Evolutionary conservation across 306 rosid species (phyloP).

Genomic region (Vicia sativa): DNA sequence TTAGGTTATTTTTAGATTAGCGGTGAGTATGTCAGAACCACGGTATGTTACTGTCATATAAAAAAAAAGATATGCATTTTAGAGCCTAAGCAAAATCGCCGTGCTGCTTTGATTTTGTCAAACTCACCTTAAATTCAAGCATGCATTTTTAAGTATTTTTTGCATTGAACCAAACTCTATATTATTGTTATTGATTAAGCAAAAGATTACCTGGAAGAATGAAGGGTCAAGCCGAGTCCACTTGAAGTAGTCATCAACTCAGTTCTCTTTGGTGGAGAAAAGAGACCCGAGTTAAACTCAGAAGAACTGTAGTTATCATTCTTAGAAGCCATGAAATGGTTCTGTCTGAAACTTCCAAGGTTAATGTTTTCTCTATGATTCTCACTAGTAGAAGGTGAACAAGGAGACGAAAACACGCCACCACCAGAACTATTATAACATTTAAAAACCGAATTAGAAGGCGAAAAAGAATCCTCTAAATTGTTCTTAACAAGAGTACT

Average conservation of each 20-base stretch:
- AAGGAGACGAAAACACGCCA: conserved; percentile 82
- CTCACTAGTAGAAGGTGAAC: conserved; percentile 70
- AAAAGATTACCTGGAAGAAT: conserved; percentile 71
- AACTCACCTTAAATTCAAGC: neutral
- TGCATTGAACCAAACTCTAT: neutral
- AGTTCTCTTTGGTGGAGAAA: conserved; percentile 55
- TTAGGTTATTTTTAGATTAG: no score
- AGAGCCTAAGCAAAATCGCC: neutral
- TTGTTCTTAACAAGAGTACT: conserved; percentile 79
- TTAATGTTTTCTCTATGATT: conserved; percentile 30
- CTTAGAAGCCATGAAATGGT: conserved; percentile 46
- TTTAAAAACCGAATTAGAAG: conserved; percentile 50
- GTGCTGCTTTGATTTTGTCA: neutral
- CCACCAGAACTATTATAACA: conserved; percentile 65
- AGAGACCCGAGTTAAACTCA: conserved; percentile 43
- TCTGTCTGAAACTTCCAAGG: conserved; percentile 48
- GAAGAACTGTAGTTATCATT: conserved; percentile 1
- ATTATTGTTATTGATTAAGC: conserved; percentile 10
- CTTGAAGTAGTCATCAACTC: conserved; percentile 70
- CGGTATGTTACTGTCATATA: no score
- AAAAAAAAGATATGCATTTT: no score
- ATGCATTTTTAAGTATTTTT: neutral
- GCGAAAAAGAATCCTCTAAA: conserved; percentile 64
- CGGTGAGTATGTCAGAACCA: no score
- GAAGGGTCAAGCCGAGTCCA: conserved; percentile 84